Evolutionary conservation across 2,329 filamentous ascomycete species (phyloP).

Genomic region (Cladosporium sp.): DNA sequence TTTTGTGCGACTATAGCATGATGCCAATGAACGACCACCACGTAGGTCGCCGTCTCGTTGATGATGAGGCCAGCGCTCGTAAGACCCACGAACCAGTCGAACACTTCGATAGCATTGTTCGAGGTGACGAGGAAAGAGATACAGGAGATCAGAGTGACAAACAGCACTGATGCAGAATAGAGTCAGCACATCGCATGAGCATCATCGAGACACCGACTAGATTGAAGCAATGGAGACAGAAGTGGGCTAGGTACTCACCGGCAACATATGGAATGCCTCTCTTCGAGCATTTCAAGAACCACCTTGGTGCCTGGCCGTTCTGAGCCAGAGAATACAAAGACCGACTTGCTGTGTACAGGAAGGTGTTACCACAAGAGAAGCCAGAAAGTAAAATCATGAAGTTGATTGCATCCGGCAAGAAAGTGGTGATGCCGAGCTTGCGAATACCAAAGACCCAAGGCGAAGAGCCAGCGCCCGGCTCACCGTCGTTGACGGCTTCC

Average conservation of each 20-base stretch:
- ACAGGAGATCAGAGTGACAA: conserved; percentile 49
- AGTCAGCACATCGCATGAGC: neutral
- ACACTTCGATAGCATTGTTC: conserved; percentile 32
- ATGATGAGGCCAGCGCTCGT: conserved; percentile 33
- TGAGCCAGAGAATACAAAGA: conserved; percentile 54
- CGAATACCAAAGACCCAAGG: conserved; percentile 50
- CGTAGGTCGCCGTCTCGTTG: conserved; percentile 28
- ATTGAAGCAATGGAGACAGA: no score
- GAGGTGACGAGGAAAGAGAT: conserved; percentile 56
- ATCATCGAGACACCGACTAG: no score
- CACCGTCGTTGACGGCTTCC: conserved; percentile 19
- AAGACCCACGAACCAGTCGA: conserved; percentile 33
- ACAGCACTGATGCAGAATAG: conserved; percentile 37
- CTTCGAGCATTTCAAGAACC: conserved; percentile 58
- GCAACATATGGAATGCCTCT: conserved; percentile 68
- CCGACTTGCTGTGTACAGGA: conserved; percentile 50
- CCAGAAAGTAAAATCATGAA: conserved; percentile 64
- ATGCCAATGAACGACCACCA: conserved; percentile 32
- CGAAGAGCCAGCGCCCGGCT: conserved; percentile 26
- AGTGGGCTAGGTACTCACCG: conserved; percentile 33
- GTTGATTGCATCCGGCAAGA: conserved; percentile 62
- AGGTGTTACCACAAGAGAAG: conserved; percentile 54
- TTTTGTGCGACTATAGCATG: conserved; percentile 54
- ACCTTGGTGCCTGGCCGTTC: conserved; percentile 59
- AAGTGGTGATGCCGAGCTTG: conserved; percentile 53